phyloP scores from a whole-genome alignment of 176 grass and related monocot genomes.

The Sorghum bicolor region DNA sequence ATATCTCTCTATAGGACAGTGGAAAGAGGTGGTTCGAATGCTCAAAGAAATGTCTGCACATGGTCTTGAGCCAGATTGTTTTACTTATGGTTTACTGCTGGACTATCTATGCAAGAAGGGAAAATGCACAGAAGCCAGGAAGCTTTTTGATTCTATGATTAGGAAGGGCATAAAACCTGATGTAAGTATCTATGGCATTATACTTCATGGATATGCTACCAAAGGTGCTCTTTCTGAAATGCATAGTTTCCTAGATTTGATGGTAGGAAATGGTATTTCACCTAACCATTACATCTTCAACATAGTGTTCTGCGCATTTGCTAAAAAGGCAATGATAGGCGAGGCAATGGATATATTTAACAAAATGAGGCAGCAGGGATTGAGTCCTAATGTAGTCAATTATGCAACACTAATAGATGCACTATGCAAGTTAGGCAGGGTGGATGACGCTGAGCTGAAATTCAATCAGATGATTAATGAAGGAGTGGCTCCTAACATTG shows the following conservation, averaged over 20 bases:
- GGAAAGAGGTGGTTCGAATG: no score
- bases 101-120: conserved; percentile 13
- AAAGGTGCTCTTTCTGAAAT: no score
- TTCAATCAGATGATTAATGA: background rate
- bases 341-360: background rate
- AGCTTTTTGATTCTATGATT: background rate
- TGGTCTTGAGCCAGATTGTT: background rate
- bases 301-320: no score
- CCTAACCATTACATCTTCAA: no score
- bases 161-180: no score
- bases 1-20: no score
- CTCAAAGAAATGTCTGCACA: no score
- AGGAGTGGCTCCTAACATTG: background rate
- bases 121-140: background rate
- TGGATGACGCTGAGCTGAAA: background rate
- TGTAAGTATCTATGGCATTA: no score
- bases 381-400: background rate
- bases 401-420: background rate
- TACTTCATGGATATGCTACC: no score
- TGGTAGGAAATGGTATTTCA: no score
- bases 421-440: background rate
- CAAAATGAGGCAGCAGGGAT: background rate
- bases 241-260: no score
- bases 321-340: background rate
- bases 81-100: background rate